Base-by-base conservation (phyloP, 768 basidiomycete genomes). In the Lactifluus pinguis region DNA sequence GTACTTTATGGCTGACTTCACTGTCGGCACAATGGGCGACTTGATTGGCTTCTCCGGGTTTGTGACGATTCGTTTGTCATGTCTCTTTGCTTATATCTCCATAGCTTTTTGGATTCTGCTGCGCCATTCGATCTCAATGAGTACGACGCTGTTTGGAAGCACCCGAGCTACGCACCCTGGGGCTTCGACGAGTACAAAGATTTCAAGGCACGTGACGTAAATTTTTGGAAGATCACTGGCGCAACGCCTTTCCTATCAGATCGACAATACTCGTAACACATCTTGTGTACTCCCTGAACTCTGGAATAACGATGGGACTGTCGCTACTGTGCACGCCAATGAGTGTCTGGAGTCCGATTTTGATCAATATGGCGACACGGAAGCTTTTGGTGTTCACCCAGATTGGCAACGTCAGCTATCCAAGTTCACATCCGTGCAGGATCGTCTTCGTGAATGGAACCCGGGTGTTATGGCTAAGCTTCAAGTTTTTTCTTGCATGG, bases 351-450 rank as follows among this genome's bases (percentile, higher is more conserved):
- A 74, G 14, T 93, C 90, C 17, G 92, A 94, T 63, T 95, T 95
- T 67, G 94, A 97, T 73, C 93, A 95, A 63, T 97, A 89, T 66
- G 94, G 94, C 63, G 94, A 97, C 74, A 91, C 92, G 83, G 94
- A 97, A 72, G 94, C 94, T 64, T 95, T 95, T 70, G 94, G 94
- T 86, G 93, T 95, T 30, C 89, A 92, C 74, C 90, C 89, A 50
- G 87, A 92, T 75, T 93, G 85, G 89, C 83, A 95, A 69, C 93
- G 94, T 79, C 89, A 97, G 71, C 76, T 97, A 21, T 83, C 92
- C 66, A 97, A 95, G 70, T 95, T 95, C 72, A 92, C 94, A 42
- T 95, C 93, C 59, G 94, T 95, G 3, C 94, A 97, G 70, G 94
- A 97, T 72, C 90, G 94, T 80, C 83, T 95, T 41, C 82, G 93